phyloP scores from a whole-genome alignment of 805 yeast genomes.

The Yarrowia divulgata region DNA sequence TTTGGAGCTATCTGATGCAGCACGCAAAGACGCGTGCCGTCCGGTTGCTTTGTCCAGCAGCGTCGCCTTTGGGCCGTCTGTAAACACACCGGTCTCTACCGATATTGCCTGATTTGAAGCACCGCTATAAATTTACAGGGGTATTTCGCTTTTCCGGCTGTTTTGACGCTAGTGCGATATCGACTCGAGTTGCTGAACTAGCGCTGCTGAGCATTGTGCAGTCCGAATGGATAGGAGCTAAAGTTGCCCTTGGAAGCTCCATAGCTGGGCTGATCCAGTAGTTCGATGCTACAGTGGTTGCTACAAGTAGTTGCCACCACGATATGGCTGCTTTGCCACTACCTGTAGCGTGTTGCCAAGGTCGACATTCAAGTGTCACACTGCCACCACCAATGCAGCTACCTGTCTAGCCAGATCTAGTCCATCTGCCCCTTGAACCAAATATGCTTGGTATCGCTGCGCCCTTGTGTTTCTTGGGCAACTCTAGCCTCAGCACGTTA shows the following conservation, averaged over 20 bases:
- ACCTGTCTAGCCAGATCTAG: conserved; percentile 13
- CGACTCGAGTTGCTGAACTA: background rate
- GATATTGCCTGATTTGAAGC: background rate
- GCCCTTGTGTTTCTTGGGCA: conserved; percentile 7
- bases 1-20: background rate
- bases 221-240: background rate
- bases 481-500: conserved; percentile 22
- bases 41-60: background rate
- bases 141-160: conserved; percentile 1
- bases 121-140: background rate
- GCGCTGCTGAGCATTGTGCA: background rate
- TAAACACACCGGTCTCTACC: background rate
- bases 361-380: background rate
- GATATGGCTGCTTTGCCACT: conserved; percentile 20
- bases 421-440: conserved; percentile 33
- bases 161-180: background rate
- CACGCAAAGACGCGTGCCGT: background rate
- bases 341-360: conserved; percentile 27
- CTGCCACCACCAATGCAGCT: conserved; percentile 11
- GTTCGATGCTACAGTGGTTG: conserved; percentile 16
- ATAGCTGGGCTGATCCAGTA: no score
- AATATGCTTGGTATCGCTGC: conserved; percentile 4
- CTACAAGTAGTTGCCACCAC: background rate
- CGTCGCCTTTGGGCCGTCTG: background rate
- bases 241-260: background rate